phyloP scores from a whole-genome alignment of 441 rosid species.

The Hura crepitans region DNA sequence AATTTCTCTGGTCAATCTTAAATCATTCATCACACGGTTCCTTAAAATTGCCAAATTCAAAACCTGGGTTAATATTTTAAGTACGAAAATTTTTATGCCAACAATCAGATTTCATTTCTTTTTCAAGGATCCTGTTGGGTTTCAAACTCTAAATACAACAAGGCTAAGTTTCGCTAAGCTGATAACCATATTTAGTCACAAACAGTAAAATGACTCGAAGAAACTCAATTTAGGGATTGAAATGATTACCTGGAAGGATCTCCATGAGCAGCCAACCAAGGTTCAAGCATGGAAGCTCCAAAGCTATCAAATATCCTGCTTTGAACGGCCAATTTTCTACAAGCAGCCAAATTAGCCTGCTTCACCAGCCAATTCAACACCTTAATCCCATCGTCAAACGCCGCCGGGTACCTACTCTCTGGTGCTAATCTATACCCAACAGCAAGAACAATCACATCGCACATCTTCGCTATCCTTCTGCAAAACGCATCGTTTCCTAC shows the following conservation, averaged over 20 bases:
- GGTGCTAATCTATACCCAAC: constrained; percentile 96
- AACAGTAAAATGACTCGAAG: no score
- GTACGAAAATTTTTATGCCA: not conserved
- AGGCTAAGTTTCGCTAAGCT: no score
- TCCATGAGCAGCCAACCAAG: constrained; percentile 93
- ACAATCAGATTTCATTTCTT: no score
- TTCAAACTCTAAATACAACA: no score
- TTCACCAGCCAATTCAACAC: constrained; percentile 88
- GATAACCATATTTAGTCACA: no score
- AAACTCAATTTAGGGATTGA: not conserved
- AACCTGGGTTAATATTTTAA: not conserved
- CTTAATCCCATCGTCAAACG: constrained; percentile 80
- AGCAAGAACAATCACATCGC: constrained; percentile 74
- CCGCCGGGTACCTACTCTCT: constrained; percentile 78
- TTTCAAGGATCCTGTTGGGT: no score
- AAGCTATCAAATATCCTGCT: constrained; percentile 70
- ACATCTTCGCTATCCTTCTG: constrained; percentile 68
- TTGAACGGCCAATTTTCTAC: constrained; percentile 55
- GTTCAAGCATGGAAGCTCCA: constrained; percentile 95
- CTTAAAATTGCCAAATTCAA: not conserved
- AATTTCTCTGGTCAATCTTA: not conserved
- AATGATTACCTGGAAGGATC: constrained; percentile 73
- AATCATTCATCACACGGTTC: not conserved
- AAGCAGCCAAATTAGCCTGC: constrained; percentile 81
- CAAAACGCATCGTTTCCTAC: constrained; percentile 81